Base-by-base conservation (phyloP, 306 rosid species). In the Mucuna pruriens region DNA sequence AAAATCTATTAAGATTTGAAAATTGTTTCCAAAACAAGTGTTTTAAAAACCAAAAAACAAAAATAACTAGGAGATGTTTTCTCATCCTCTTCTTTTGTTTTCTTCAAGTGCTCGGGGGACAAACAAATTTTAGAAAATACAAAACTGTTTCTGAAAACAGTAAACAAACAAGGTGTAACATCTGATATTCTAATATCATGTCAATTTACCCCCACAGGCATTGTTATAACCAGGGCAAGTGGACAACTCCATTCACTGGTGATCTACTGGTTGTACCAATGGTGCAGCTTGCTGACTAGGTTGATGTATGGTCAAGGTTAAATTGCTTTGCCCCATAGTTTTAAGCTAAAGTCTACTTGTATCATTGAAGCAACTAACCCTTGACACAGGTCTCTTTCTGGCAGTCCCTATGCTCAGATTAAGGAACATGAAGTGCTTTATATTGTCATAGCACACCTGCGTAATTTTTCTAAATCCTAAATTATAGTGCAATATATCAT, bases 281-380 rank as follows among this genome's bases (percentile, higher is more conserved):
- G 16, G 12, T 46, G 23, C 10, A 42, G 25, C 36, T 5, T 2
- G 6, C 19, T 71, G 23, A 51, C 15, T 19, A 57, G 29, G 19
- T 63, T 42, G 10, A 44, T 3, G 29, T 20, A 61, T 19, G 44
- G 61, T 69, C 49, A 22, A 69, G 26, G 55, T 38, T 83, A 77
- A 63, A 11, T 79, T 26, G 46, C 22, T 20, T 39, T n/a, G 15
- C 38, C 69, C 22, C 45, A 55, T 26, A 45, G 76, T 62, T 23
- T 51, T 45, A 34, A 64, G 74, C 13, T 65, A 74, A 81, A 84
- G 36, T 36, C 51, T 22, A 34, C 7, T 55, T 20, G n/a, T 39
- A 46, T 68, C 70, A 36, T 15, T 48, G 78, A 74, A 69, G 62
- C 25, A 74, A 67, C 78, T 61, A 48, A 73, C 51, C 54, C 73